These are phyloP conservation scores for Magnolia kwangsiensis DNA, from an alignment of 164 flowering plant species.

Conservation along the genomic window DNA sequence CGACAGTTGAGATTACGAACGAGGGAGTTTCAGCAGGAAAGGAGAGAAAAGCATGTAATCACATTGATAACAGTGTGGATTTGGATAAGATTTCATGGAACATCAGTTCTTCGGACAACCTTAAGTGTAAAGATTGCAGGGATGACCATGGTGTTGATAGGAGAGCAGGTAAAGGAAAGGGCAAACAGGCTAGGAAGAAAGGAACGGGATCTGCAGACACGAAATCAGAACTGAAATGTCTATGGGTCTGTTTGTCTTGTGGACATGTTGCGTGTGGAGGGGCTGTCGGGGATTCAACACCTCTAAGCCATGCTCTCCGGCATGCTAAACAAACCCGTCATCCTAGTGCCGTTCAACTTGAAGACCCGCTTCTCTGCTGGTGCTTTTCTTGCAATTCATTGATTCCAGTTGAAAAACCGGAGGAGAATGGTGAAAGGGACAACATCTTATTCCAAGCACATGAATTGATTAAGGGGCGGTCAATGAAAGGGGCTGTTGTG, in stretches of 20 bases:
- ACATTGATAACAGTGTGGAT: constrained; percentile 54
- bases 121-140: constrained; percentile 73
- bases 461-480: constrained; percentile 51
- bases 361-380: constrained; percentile 72
- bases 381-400: constrained; percentile 66
- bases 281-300: constrained; percentile 45
- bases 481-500: constrained; percentile 20
- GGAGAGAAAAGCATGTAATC: constrained; percentile 51
- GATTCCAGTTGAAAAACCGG: constrained; percentile 43
- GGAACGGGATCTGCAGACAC: constrained; percentile 29
- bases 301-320: constrained; percentile 63
- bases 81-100: constrained; percentile 40
- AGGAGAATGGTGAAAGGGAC: constrained; percentile 44
- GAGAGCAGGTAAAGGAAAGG: constrained; percentile 51
- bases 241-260: constrained; percentile 91
- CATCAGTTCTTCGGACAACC: constrained; percentile 30
- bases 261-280: constrained; percentile 91
- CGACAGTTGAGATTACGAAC: constrained; percentile 24
- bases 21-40: constrained; percentile 30
- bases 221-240: constrained; percentile 41
- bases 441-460: constrained; percentile 34
- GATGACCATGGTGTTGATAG: constrained; percentile 35
- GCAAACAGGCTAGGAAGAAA: constrained; percentile 67
- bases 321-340: constrained; percentile 64
- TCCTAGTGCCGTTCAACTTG: constrained; percentile 56